Percentiles rank a stretch among this genome's conserved stretches.
phyloP scores from a whole-genome alignment of 257 asterid species.

The Ballota nigra region DNA sequence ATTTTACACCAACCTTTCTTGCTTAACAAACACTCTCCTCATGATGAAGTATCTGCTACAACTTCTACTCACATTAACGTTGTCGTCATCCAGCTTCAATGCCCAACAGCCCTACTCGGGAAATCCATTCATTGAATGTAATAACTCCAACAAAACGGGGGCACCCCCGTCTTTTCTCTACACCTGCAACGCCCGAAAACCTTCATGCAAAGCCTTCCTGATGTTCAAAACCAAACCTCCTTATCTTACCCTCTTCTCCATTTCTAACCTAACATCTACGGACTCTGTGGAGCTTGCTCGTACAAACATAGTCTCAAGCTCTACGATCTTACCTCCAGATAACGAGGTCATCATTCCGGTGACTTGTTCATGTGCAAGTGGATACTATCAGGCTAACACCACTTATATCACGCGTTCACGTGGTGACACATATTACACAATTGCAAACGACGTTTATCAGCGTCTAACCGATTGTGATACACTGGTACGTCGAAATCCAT shows the following conservation, averaged over 20 bases:
- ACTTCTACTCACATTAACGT: conserved; percentile 19
- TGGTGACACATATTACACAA: conserved; percentile 37
- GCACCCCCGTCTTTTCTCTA: conserved; percentile 47
- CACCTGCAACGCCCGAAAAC: conserved; percentile 41
- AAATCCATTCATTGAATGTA: conserved; percentile 32
- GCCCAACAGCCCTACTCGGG: conserved; percentile 56
- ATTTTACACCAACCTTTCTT: neutral
- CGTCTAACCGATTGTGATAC: conserved; percentile 62
- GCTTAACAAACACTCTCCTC: neutral
- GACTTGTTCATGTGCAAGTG: conserved; percentile 53
- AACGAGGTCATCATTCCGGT: conserved; percentile 52
- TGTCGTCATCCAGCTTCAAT: conserved; percentile 19
- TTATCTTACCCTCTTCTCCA: conserved; percentile 43
- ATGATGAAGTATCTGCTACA: conserved; percentile 16
- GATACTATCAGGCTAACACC: conserved; percentile 57
- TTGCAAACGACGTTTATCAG: conserved; percentile 45
- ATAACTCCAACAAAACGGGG: conserved; percentile 32
- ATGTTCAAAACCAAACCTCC: conserved; percentile 41
- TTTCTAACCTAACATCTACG: conserved; percentile 50
- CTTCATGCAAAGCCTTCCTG: conserved; percentile 47
- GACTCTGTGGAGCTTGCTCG: conserved; percentile 33
- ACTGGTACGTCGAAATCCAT: conserved; percentile 38
- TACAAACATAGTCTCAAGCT: conserved; percentile 44
- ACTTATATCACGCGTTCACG: conserved; percentile 29
- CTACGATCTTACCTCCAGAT: conserved; percentile 30